A percentile compares a stretch with the other conserved stretches of the same genome.
These are phyloP conservation scores for Myrmaecium sp. DNA, from an alignment of 2,329 filamentous ascomycete genomes.

Conservation along the genomic window DNA sequence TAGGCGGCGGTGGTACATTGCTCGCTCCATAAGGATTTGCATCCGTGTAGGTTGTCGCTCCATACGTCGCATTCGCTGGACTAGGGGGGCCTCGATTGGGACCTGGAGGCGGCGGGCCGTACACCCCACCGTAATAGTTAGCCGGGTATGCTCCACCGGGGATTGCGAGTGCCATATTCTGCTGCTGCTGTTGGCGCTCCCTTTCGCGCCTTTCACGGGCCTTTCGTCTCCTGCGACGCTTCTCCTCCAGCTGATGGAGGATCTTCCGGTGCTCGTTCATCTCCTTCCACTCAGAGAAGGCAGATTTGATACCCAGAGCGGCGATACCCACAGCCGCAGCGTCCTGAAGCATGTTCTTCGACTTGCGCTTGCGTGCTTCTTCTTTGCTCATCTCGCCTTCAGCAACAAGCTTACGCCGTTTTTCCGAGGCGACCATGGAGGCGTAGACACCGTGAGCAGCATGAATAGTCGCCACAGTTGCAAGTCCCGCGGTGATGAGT, in stretches of 20 bases:
- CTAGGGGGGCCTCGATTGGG: not conserved
- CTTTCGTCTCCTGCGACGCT: constrained; percentile 29
- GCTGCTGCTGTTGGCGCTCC: constrained; percentile 26
- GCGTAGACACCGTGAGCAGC: constrained; percentile 48
- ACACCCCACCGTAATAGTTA: constrained; percentile 17
- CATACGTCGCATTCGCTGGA: constrained; percentile 16
- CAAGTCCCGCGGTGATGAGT: constrained; percentile 47
- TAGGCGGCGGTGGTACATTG: constrained; percentile 21
- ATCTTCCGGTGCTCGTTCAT: constrained; percentile 44
- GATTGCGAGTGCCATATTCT: constrained; percentile 20
- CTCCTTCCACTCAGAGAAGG: constrained; percentile 50
- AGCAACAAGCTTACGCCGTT: constrained; percentile 40
- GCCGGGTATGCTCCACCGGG: constrained; percentile 9
- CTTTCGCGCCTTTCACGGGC: constrained; percentile 23
- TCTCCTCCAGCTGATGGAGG: constrained; percentile 35
- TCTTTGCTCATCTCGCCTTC: constrained; percentile 47
- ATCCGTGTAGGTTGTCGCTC: constrained; percentile 26
- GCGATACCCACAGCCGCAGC: constrained; percentile 50
- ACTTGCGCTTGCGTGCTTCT: constrained; percentile 44
- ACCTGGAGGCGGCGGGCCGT: constrained; percentile 16
- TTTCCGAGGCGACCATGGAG: constrained; percentile 45
- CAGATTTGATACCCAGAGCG: constrained; percentile 49
- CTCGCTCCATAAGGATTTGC: constrained; percentile 27
- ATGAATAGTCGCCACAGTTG: constrained; percentile 52
- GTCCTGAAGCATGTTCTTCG: constrained; percentile 47